Percentiles rank a stretch among this genome's conserved stretches.
These are phyloP conservation scores for Prunus fruticosa DNA, from an alignment of 306 rosid genomes.

Conservation along the genomic window DNA sequence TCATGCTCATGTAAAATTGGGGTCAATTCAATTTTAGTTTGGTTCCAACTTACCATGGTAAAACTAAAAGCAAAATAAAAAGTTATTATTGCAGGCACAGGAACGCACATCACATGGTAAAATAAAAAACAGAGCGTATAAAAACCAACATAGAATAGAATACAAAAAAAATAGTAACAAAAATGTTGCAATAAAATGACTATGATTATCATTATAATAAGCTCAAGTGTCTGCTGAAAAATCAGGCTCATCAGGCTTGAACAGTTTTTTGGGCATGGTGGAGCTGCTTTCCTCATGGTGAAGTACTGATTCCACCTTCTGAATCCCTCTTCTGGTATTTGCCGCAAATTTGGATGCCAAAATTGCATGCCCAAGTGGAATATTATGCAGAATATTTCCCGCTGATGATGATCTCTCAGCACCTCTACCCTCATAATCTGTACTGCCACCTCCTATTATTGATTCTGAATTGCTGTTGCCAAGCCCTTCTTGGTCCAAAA, in stretches of 20 bases:
- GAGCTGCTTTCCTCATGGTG: conserved; percentile 46
- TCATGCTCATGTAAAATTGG: too few relatives aligned
- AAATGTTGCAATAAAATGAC: not conserved
- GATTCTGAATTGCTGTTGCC: conserved; percentile 4
- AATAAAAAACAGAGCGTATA: too few relatives aligned
- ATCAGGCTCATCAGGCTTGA: conserved; percentile 87
- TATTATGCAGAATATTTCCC: conserved; percentile 8
- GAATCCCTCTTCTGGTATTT: conserved; percentile 55
- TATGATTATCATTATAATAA: not conserved
- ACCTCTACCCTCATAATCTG: conserved; percentile 6
- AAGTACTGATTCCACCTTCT: conserved; percentile 32
- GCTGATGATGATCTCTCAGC: conserved; percentile 8
- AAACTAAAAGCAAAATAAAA: too few relatives aligned
- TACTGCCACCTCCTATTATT: not conserved
- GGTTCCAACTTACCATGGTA: too few relatives aligned
- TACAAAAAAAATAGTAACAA: not conserved
- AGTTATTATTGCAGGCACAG: too few relatives aligned
- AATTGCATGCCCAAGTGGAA: conserved; percentile 49
- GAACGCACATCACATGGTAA: too few relatives aligned
- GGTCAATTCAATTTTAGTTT: too few relatives aligned
- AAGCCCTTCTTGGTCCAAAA: conserved; percentile 24
- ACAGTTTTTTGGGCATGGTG: conserved; percentile 75
- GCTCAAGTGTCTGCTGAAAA: conserved; percentile 44
- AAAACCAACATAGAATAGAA: too few relatives aligned
- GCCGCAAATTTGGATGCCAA: conserved; percentile 76